A percentile compares a stretch with the other conserved stretches of the same genome.
These are phyloP conservation scores for Argentina anserina DNA, from an alignment of 306 rosid species.

Conservation along the genomic window DNA sequence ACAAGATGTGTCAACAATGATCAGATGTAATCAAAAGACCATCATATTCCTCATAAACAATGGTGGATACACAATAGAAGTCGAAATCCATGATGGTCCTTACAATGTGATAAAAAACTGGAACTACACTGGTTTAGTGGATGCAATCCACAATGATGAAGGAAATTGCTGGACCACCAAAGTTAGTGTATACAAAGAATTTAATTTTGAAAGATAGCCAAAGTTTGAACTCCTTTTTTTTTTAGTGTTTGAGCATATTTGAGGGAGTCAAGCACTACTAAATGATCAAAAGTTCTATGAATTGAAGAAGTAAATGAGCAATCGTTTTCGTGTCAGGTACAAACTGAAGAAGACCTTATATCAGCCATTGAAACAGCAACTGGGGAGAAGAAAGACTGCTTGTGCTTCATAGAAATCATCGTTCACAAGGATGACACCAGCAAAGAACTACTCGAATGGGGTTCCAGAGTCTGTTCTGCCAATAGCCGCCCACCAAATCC, in stretches of 20 bases:
- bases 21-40: slow-evolving; percentile 28
- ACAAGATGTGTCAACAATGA: slow-evolving; percentile 52
- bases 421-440: slow-evolving; percentile 50
- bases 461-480: slow-evolving; percentile 45
- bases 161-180: slow-evolving; percentile 44
- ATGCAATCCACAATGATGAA: slow-evolving; percentile 48
- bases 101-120: slow-evolving; percentile 55
- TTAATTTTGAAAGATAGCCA: not conserved
- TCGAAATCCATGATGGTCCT: slow-evolving; percentile 49
- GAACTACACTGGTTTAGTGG: slow-evolving; percentile 45
- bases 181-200: not conserved
- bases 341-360: slow-evolving; percentile 29
- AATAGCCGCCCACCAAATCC: slow-evolving; percentile 47
- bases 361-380: slow-evolving; percentile 39
- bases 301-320: not conserved
- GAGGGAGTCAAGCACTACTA: not conserved
- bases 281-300: not conserved
- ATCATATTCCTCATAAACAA: slow-evolving; percentile 49
- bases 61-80: slow-evolving; percentile 52
- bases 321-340: slow-evolving; percentile 17
- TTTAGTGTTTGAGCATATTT: not conserved
- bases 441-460: slow-evolving; percentile 53
- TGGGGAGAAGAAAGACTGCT: slow-evolving; percentile 32
- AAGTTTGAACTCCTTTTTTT: not conserved
- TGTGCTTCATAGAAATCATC: slow-evolving; percentile 49